phyloP scores from a whole-genome alignment of 2,329 filamentous ascomycete genomes.

The Juglanconis oblonga region DNA sequence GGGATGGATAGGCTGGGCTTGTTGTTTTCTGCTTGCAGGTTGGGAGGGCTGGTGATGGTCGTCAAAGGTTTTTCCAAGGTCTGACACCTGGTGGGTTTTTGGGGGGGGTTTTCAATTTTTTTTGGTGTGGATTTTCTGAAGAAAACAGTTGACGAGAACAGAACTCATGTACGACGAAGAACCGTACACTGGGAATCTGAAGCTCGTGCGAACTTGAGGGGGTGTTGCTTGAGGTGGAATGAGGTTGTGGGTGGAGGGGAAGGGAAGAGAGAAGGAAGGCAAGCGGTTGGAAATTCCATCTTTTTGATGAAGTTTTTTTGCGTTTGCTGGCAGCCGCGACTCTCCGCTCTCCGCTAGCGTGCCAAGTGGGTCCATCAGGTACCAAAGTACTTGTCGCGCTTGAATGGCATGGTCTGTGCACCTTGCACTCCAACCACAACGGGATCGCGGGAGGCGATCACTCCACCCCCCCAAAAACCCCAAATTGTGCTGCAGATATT shows the following conservation, averaged over 20 bases:
- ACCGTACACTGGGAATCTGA: conserved; percentile 47
- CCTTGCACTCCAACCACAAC: neutral
- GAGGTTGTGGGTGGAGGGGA: conserved; percentile 40
- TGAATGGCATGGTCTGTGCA: neutral
- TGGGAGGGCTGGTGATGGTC: neutral
- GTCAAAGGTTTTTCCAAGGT: conserved; percentile 16
- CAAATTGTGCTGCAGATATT: neutral
- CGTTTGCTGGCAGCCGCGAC: conserved; percentile 11
- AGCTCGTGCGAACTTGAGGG: conserved; percentile 44
- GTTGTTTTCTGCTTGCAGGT: conserved; percentile 13
- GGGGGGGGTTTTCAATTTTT: conserved; percentile 58
- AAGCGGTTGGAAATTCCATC: conserved; percentile 1
- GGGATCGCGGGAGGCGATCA: too few relatives aligned
- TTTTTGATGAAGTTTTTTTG: conserved; percentile 18
- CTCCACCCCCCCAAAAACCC: too few relatives aligned
- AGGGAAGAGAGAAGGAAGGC: conserved; percentile 32
- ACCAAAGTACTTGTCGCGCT: neutral
- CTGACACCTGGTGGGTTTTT: conserved; percentile 34
- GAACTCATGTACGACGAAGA: conserved; percentile 52
- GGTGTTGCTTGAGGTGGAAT: conserved; percentile 42
- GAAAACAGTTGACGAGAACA: conserved; percentile 56
- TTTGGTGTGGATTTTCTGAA: conserved; percentile 53
- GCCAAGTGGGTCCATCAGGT: neutral
- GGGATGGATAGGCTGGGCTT: conserved; percentile 11
- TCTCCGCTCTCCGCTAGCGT: neutral